Conservation (phyloP, 2,329 filamentous ascomycete genomes). For the Leptographium wingfieldii region DNA sequence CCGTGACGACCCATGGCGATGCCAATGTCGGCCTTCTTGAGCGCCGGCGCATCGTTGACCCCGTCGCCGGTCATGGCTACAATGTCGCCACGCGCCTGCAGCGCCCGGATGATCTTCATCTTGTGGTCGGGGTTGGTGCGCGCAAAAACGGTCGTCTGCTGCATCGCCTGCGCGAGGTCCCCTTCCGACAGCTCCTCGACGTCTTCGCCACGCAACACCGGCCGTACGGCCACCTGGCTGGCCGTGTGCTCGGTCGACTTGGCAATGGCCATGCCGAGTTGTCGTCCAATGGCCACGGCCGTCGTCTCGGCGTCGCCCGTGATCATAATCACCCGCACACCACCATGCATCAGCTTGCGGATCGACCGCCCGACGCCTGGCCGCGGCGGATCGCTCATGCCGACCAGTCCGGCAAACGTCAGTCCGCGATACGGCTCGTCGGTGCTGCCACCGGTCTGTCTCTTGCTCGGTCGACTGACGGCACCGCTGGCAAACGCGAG, state of each 20-base stretch:
- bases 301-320: conserved; percentile 94
- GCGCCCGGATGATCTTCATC: conserved; percentile 85
- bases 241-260: conserved; percentile 35
- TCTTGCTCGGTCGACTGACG: conserved; percentile 22
- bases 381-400: conserved; percentile 93
- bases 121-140: conserved; percentile 96
- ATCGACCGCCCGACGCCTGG: conserved; percentile 86
- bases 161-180: conserved; percentile 73
- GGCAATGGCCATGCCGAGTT: conserved; percentile 83
- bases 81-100: conserved; percentile 87
- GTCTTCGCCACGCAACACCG: conserved; percentile 78
- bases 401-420: conserved; percentile 82
- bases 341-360: conserved; percentile 77
- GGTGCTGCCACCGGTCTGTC: conserved; percentile 23
- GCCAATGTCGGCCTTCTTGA: conserved; percentile 96
- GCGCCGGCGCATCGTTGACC: conserved; percentile 90
- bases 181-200: conserved; percentile 84
- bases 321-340: conserved; percentile 98
- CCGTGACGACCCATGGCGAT: conserved; percentile 93
- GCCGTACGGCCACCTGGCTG: conserved; percentile 47
- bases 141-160: conserved; percentile 86
- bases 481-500: conserved; percentile 85
- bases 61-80: conserved; percentile 99
- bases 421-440: conserved; percentile 74
- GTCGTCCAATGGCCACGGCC: conserved; percentile 82